Evolutionary conservation across 164 flowering plant genomes (phyloP).

Genomic region (Aristolochia californica): DNA sequence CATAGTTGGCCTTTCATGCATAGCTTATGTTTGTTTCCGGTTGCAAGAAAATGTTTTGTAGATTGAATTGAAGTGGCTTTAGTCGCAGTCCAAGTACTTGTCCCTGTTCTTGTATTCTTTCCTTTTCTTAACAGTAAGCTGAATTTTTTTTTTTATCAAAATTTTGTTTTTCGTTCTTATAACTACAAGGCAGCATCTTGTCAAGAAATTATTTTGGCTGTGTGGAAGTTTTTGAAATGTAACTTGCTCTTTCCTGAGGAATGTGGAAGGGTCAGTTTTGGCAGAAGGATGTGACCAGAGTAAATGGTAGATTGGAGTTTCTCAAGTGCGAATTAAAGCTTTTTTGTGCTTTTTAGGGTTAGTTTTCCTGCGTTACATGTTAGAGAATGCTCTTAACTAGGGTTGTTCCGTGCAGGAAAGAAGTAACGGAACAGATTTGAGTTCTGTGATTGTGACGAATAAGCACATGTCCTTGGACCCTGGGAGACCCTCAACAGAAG

Average conservation of each 20-base stretch:
- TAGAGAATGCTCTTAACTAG: neutral
- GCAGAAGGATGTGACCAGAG: no score
- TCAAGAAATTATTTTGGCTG: neutral
- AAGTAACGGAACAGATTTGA: slow-evolving; percentile 6
- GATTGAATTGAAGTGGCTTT: no score
- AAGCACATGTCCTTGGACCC: slow-evolving; percentile 10
- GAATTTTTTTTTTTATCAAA: no score
- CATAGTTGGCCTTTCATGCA: no score
- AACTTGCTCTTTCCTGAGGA: neutral
- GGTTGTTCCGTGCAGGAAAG: slow-evolving; percentile 10
- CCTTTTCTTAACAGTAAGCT: no score
- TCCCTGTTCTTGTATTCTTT: no score
- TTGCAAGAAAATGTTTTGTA: no score
- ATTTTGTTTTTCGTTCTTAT: no score
- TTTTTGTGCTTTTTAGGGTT: neutral
- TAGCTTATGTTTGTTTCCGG: no score
- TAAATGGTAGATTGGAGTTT: no score
- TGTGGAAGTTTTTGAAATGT: neutral
- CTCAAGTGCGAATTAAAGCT: neutral
- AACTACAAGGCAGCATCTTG: no score
- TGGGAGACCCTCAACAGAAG: slow-evolving; percentile 6
- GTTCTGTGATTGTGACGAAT: slow-evolving; percentile 5
- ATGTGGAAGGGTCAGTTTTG: neutral
- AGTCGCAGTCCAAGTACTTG: no score
- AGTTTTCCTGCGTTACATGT: neutral